These are phyloP conservation scores for Thozetella sp. DNA, from an alignment of 495 filamentous ascomycete species.

Conservation along the genomic window DNA sequence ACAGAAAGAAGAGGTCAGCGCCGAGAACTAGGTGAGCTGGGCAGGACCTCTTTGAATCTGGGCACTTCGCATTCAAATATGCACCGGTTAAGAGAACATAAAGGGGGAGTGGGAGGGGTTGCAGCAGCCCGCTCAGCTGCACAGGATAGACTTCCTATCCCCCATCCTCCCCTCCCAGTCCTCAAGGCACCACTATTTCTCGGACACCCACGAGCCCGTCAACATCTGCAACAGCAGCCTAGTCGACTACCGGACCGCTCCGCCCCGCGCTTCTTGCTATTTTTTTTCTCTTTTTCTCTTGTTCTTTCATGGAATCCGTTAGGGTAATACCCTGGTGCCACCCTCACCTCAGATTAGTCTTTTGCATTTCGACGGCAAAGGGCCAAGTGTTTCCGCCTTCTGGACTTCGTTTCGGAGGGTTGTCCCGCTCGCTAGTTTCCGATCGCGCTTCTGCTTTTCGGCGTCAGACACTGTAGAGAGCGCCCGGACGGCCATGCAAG, in stretches of 20 bases:
- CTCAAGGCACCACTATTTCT: no score
- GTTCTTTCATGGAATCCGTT: not conserved
- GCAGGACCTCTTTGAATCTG: not conserved
- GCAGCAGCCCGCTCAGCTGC: no score
- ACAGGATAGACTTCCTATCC: no score
- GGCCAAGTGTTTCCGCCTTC: not conserved
- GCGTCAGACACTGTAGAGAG: not conserved
- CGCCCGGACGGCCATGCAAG: not conserved
- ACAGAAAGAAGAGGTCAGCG: constrained; percentile 40
- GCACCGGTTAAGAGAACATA: no score
- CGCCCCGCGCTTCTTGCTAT: not conserved
- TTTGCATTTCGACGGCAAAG: not conserved
- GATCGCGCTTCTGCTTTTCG: not conserved
- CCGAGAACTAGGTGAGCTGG: constrained; percentile 19
- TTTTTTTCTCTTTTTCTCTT: not conserved
- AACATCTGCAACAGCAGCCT: no score
- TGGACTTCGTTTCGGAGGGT: not conserved
- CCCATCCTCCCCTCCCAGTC: no score
- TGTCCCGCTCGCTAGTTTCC: not conserved
- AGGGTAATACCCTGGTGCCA: constrained; percentile 1
- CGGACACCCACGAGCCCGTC: no score
- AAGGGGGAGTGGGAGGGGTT: no score
- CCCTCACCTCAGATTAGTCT: not conserved
- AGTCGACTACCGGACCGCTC: no score
- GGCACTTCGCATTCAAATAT: no score